Base-by-base conservation (phyloP, 805 yeast genomes). In the Nakazawaea peltata region DNA sequence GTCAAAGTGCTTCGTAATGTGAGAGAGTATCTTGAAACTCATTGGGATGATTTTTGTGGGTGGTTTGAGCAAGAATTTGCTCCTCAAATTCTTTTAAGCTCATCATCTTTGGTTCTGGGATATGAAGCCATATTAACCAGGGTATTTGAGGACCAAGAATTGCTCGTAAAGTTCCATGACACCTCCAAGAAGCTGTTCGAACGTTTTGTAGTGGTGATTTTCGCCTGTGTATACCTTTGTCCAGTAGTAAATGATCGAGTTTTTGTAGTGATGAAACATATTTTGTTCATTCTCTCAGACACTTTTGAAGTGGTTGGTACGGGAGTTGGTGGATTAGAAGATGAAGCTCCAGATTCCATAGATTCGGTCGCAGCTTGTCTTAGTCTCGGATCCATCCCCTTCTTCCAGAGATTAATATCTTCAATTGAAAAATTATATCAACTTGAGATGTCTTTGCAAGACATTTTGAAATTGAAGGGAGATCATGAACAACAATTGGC, bases 361-460 rank as follows among this genome's bases (percentile, higher is more conserved):
- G n/a, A n/a, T n/a, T n/a, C n/a, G n/a, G n/a, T n/a, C n/a, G n/a
- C n/a, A n/a, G n/a, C n/a, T n/a, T n/a, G n/a, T n/a, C n/a, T n/a
- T n/a, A n/a, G n/a, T n/a, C 13, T 12, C 9, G 14, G 12, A 25
- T 5, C 24, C 5, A 28, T 13, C 19, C 31, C 23, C 4, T 37
- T 21, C 23, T 26, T 37, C 15, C 21, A 16, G 10, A 32, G 15
- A n/a, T 33, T 37, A 28, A 33, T 37, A 23, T 21, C 28, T n/a
- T 32, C 36, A 1, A 18, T 26, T 13, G 41, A 37, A 15, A 32
- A 30, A 22, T 30, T 37, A 10, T 33, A 37, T 18, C 41, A 37
- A 25, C 29, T 32, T 19, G 32, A 37, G n/a, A n/a, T 37, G 7
- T 37, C 41, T 2, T 18, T 37, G 5, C 25, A 29, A 18, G 33